phyloP scores from a whole-genome alignment of 768 basidiomycete species.

The Pluteus cervinus region DNA sequence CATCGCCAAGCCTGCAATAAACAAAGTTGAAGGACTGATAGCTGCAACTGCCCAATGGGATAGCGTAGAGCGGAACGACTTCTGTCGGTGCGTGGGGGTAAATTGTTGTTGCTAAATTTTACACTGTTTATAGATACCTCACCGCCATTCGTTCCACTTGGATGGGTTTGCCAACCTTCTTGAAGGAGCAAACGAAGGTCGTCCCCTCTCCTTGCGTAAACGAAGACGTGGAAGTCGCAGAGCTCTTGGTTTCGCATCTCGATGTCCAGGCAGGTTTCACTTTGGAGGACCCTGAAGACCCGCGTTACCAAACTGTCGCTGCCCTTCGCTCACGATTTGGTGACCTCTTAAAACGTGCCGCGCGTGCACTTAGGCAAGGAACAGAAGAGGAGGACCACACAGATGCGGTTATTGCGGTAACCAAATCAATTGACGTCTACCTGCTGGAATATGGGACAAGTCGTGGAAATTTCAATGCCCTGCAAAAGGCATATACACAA shows the following conservation, averaged over 20 bases:
- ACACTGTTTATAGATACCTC: slow-evolving; percentile 40
- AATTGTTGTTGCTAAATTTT: neutral
- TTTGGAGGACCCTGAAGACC: slow-evolving; percentile 67
- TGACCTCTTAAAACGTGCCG: slow-evolving; percentile 59
- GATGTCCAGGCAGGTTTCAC: slow-evolving; percentile 71
- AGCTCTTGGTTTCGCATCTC: slow-evolving; percentile 59
- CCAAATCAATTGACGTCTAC: slow-evolving; percentile 70
- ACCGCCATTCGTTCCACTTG: slow-evolving; percentile 72
- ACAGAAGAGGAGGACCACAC: slow-evolving; percentile 75
- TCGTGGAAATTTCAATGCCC: slow-evolving; percentile 48
- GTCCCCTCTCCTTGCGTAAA: slow-evolving; percentile 55
- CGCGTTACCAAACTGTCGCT: slow-evolving; percentile 61
- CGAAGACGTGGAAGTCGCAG: slow-evolving; percentile 57
- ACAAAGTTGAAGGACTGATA: slow-evolving; percentile 61
- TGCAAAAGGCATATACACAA: slow-evolving; percentile 64
- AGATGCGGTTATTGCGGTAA: slow-evolving; percentile 73
- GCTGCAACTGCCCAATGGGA: slow-evolving; percentile 55
- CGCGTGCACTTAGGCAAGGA: slow-evolving; percentile 53
- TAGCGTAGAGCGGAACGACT: slow-evolving; percentile 65
- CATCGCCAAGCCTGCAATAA: slow-evolving; percentile 60
- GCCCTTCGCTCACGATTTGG: slow-evolving; percentile 61
- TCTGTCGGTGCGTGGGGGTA: slow-evolving; percentile 58
- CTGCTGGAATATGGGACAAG: slow-evolving; percentile 67
- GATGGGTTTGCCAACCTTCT: slow-evolving; percentile 68
- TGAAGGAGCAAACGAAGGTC: slow-evolving; percentile 50